Evolutionary conservation across 805 yeast genomes (phyloP), one percentile per base, ranked within the genome.

Genomic region (Metschnikowia orientalis): DNA sequence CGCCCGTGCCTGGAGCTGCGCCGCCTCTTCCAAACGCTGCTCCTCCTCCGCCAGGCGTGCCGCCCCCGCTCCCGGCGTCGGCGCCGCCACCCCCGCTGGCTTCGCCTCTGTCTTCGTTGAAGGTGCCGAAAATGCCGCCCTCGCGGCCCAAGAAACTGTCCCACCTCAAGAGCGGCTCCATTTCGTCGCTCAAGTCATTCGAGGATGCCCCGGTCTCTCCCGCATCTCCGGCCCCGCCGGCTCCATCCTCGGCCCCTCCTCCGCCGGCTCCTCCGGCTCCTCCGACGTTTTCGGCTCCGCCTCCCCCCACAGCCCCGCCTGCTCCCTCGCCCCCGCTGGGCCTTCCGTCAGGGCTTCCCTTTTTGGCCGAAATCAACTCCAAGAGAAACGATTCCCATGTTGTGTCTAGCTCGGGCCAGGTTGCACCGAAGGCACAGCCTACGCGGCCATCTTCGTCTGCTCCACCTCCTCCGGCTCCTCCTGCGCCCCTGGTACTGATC

Each of bases 121-220:
- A 43, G 23, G 42, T 44, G 4, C 69, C 70, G 4, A 60, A 56
- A 29, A 28, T 63, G 30, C 71, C 71, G 1, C 68, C 69, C 2
- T 51, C 49, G 17, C 52, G 71, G 28, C 71, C 71, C 16, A 56
- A 52, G 41, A 65, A 64, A 40, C 57, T 65, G 25, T 38, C 53
- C 2, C 70, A 64, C 45, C 42, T 60, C 40, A 53, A 52, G 38
- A 34, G 49, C 12, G 23, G 35, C 10, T 55, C 61, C 2, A 31
- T 43, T 5, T 44, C 45, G 14, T 54, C 60, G 12, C 35, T 40
- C 8, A 28, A 26, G 22, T 49, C 54, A 8, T 30, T 36, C 20
- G 53, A 46, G 16, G 23, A 12, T 1, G 21, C 34, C 8, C 24
- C 25, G 17, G 6, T 9, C 25, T 10, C 31, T 9, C 34, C 30